A percentile compares a stretch with the other conserved stretches of the same genome.
Conservation (phyloP, 345 rosid species). For the Rhodomyrtus tomentosa region DNA sequence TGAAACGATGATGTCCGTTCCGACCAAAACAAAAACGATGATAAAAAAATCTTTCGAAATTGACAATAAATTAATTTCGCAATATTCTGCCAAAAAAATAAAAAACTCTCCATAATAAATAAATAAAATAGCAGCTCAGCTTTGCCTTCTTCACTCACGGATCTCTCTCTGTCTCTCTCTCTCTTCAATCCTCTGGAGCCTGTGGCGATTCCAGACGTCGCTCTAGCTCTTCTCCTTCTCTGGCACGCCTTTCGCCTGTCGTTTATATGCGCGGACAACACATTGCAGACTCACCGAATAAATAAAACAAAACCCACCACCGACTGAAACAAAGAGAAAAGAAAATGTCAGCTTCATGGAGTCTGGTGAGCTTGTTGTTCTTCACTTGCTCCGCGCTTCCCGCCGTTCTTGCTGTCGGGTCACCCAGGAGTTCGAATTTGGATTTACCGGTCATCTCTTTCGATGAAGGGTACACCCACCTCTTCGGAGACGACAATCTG, state of each 20-base stretch:
- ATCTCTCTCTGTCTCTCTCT: not conserved
- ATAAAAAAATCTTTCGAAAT: too few relatives aligned
- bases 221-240: not conserved
- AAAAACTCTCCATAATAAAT: not conserved
- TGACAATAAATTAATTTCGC: too few relatives aligned
- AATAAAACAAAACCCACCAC: not conserved
- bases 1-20: too few relatives aligned
- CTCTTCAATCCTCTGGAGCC: not conserved
- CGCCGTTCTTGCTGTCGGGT: slow-evolving; percentile 40
- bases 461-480: slow-evolving; percentile 83
- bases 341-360: slow-evolving; percentile 23
- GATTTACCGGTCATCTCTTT: slow-evolving; percentile 50
- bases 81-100: not conserved
- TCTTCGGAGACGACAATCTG: slow-evolving; percentile 80
- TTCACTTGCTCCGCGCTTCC: slow-evolving; percentile 18
- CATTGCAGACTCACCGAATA: not conserved
- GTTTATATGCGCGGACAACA: not conserved
- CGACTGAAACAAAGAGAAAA: not conserved
- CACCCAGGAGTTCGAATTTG: slow-evolving; percentile 2
- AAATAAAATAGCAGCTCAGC: not conserved
- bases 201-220: not conserved
- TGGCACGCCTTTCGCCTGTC: not conserved
- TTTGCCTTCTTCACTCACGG: not conserved
- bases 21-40: too few relatives aligned
- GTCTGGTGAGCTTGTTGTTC: slow-evolving; percentile 7